Evolutionary conservation across 1,139 yeast genomes (phyloP).

Genomic region (Entelexis paramagnoliae): DNA sequence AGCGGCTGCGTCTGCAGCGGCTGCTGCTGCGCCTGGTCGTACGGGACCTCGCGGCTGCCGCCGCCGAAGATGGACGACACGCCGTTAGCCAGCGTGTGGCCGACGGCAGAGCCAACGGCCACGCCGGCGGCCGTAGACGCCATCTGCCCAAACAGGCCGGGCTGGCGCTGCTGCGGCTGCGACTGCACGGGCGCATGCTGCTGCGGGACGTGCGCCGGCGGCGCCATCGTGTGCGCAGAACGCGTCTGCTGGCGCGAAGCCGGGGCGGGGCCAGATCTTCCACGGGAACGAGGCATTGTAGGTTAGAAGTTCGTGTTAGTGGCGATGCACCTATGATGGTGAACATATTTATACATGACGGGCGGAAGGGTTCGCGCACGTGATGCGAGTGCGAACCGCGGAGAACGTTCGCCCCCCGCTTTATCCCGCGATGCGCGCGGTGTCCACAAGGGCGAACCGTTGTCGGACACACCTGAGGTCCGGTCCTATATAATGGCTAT

Average conservation of each 20-base stretch:
- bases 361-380: neutral
- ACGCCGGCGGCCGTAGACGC: slow-evolving; percentile 99
- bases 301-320: neutral
- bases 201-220: slow-evolving; percentile 38
- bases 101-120: slow-evolving; percentile 94
- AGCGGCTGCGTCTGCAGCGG: slow-evolving; percentile 18
- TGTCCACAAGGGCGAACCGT: no score
- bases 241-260: slow-evolving; percentile 56
- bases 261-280: slow-evolving; percentile 43
- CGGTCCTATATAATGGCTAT: no score
- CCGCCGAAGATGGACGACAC: slow-evolving; percentile 83
- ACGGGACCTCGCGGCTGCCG: slow-evolving; percentile 38
- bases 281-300: slow-evolving; percentile 45
- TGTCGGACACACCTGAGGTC: no score
- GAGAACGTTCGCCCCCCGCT: neutral
- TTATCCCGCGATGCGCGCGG: no score
- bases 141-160: slow-evolving; percentile 94
- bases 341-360: neutral
- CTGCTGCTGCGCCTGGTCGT: slow-evolving; percentile 17
- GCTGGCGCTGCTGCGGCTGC: slow-evolving; percentile 45
- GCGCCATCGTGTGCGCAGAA: slow-evolving; percentile 64
- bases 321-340: neutral
- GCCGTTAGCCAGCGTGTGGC: slow-evolving; percentile 95
- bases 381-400: neutral
- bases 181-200: slow-evolving; percentile 28